Evolutionary conservation across 2,329 filamentous ascomycete genomes (phyloP).

Genomic region (Acrodontium crateriforme): DNA sequence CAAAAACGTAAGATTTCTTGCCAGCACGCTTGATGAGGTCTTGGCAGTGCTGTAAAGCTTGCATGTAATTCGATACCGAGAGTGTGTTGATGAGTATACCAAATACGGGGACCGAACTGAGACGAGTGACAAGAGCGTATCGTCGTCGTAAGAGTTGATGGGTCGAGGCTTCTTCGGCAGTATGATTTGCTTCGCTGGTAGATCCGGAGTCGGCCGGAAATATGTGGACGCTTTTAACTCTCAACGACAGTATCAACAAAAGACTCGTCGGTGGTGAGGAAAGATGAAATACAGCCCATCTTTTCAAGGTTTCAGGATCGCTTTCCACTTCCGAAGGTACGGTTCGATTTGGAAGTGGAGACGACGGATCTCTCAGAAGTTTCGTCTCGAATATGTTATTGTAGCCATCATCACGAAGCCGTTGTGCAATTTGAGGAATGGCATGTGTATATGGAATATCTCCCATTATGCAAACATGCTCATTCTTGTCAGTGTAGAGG

Average conservation of each 20-base stretch:
- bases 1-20: slow-evolving; percentile 92
- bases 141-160: slow-evolving; percentile 59
- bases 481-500: slow-evolving; percentile 50
- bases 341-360: slow-evolving; percentile 70
- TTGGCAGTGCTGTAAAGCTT: slow-evolving; percentile 62
- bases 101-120: slow-evolving; percentile 70
- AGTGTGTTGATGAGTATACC: slow-evolving; percentile 95
- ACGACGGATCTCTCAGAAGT: slow-evolving; percentile 65
- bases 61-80: slow-evolving; percentile 78
- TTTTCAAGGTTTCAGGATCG: slow-evolving; percentile 38
- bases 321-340: slow-evolving; percentile 40
- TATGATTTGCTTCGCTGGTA: slow-evolving; percentile 10
- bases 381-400: slow-evolving; percentile 52
- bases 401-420: slow-evolving; percentile 53
- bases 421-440: slow-evolving; percentile 42
- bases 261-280: slow-evolving; percentile 67
- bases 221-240: slow-evolving; percentile 65
- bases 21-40: slow-evolving; percentile 60
- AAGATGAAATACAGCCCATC: slow-evolving; percentile 74
- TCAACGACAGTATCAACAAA: slow-evolving; percentile 73
- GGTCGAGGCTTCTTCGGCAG: slow-evolving; percentile 36
- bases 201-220: slow-evolving; percentile 43
- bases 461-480: slow-evolving; percentile 67
- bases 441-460: slow-evolving; percentile 79
- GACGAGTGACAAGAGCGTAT: slow-evolving; percentile 71